These are phyloP conservation scores for Eucalyptus fibrosa DNA, from an alignment of 345 rosid species.

Conservation along the genomic window DNA sequence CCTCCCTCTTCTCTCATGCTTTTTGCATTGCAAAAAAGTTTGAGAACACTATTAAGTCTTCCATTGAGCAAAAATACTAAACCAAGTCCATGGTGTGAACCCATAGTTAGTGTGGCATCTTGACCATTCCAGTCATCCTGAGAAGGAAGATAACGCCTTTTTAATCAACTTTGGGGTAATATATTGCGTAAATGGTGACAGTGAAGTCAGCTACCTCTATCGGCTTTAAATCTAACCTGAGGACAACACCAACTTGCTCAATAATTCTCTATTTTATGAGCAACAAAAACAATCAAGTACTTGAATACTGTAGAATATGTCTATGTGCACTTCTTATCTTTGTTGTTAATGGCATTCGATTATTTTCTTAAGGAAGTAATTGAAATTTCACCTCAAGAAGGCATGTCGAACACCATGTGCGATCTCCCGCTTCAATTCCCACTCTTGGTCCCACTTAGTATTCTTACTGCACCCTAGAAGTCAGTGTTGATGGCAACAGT, in stretches of 20 bases:
- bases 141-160: not conserved
- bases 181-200: not conserved
- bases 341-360: not conserved
- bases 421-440: conserved; percentile 89
- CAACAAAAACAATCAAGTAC: not conserved
- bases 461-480: conserved; percentile 53
- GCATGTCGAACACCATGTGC: conserved; percentile 87
- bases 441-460: conserved; percentile 95
- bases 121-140: conserved; percentile 89
- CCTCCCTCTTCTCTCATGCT: not conserved
- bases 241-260: conserved; percentile 93
- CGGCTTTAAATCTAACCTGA: conserved; percentile 79
- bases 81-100: not conserved
- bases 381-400: conserved; percentile 60
- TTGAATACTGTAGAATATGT: not conserved
- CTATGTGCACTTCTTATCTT: not conserved
- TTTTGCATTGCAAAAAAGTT: not conserved
- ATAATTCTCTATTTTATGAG: conserved; percentile 59
- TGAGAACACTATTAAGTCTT: not conserved
- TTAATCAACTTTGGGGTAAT: not conserved
- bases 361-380: not conserved
- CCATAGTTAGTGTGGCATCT: conserved; percentile 94
- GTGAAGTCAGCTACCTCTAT: conserved; percentile 35
- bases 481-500: not conserved
- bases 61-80: not conserved